Evolutionary conservation across 2,329 filamentous ascomycete species (phyloP), one percentile per base, ranked within the genome.

Genomic region (Lasiodiplodia sp.): DNA sequence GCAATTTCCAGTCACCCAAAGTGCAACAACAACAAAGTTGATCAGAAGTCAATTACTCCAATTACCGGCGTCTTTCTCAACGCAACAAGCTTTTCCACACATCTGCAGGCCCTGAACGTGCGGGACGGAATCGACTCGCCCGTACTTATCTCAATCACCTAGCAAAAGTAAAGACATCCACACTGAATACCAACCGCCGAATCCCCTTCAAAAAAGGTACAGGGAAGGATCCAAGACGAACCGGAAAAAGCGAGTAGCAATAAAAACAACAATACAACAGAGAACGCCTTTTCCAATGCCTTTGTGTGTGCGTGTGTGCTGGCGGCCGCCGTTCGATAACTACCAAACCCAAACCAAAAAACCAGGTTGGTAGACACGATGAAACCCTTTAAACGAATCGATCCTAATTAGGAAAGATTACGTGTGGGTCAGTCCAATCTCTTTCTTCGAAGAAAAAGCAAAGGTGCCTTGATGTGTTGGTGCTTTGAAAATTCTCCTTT

Each of bases 161-260:
- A 16, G 14, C 14, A 47, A 18, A 47, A 47, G 21, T 18, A n/a
- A 28, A 10, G 44, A 47, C 44, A 47, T 47, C 44, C 44, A 47
- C 44, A 47, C 7, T 18, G 40, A 44, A 44, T 18, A 44, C 18
- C 16, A 16, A 44, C 40, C 40, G 40, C 16, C 28, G 16, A 56
- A 56, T 18, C 18, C 53, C 10, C 25, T 28, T 28, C 18, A n/a
- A n/a, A 51, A 63, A 63, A 18, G 44, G 21, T 63, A 63, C 58
- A 63, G n/a, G 28, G 55, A 57, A 63, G 58, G 49, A 63, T 51
- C 16, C 44, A 51, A 63, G 25, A 63, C 58, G 44, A 40, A 63
- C 44, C 58, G 40, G 11, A 51, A 51, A 16, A n/a, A 25, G 31
- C 58, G 25, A 28, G 31, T 18, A 60, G 25, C 16, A 47, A 37